These are phyloP conservation scores for Arachis hypogaea DNA, from an alignment of 306 rosid genomes.

Conservation along the genomic window DNA sequence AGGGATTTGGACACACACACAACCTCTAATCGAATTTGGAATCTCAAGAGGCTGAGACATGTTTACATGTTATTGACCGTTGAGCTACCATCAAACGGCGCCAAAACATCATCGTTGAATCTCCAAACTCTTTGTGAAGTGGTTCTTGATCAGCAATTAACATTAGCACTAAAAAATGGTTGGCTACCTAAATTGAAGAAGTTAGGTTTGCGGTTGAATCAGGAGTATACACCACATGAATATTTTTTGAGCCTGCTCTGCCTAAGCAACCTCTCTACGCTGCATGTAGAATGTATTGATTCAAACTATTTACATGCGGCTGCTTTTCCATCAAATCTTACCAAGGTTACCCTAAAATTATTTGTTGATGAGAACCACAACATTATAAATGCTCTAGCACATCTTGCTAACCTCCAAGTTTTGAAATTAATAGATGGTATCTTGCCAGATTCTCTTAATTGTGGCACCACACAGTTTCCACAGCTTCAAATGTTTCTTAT, in stretches of 20 bases:
- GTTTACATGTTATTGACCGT: background rate
- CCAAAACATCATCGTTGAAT: background rate
- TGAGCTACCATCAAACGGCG: background rate
- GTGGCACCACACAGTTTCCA: background rate
- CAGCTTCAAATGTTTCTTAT: slow-evolving; percentile 26
- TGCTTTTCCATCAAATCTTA: background rate
- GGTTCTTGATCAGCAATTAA: background rate
- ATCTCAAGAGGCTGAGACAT: slow-evolving; percentile 11
- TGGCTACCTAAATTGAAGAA: slow-evolving; percentile 13
- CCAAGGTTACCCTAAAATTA: slow-evolving; percentile 2
- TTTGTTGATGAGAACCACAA: background rate
- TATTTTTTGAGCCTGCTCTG: background rate
- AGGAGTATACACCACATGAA: background rate
- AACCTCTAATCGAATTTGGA: background rate
- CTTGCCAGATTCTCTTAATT: background rate
- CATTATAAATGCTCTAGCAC: background rate
- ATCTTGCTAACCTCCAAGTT: slow-evolving; percentile 23
- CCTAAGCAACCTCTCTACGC: background rate
- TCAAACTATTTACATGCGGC: background rate
- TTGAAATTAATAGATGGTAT: background rate
- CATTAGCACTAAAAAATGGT: background rate
- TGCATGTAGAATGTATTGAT: background rate
- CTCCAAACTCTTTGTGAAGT: slow-evolving; percentile 1
- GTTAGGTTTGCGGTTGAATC: background rate
- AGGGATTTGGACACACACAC: background rate